Evolutionary conservation across 306 rosid species (phyloP).

Genomic region (Dalbergia cultrata): DNA sequence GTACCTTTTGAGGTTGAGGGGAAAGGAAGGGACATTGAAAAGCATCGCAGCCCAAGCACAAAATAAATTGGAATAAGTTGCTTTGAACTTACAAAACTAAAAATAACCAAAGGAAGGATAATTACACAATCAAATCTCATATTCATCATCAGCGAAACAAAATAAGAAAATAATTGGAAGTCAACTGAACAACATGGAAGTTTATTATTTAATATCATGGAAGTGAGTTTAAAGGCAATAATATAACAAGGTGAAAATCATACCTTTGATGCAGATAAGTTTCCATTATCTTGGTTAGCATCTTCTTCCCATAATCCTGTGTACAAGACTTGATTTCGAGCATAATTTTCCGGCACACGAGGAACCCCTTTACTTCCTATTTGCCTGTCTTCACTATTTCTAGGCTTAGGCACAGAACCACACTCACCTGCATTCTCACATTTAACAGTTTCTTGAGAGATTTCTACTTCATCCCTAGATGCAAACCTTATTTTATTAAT

Average conservation of each 20-base stretch:
- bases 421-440: conserved; percentile 28
- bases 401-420: conserved; percentile 36
- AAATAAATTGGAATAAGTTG: neutral
- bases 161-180: conserved; percentile 1
- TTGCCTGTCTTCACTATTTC: conserved; percentile 25
- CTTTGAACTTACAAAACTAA: conserved; percentile 13
- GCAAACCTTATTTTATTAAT: conserved; percentile 37
- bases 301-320: conserved; percentile 43
- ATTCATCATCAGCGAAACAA: neutral
- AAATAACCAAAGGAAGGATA: conserved; percentile 28
- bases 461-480: conserved; percentile 35
- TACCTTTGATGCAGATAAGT: conserved; percentile 56
- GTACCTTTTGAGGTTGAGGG: neutral
- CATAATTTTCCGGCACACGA: conserved; percentile 31
- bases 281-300: conserved; percentile 34
- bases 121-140: conserved; percentile 19
- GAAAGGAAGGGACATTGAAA: neutral
- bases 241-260: conserved; percentile 19
- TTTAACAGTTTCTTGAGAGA: conserved; percentile 35
- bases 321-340: conserved; percentile 46
- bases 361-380: conserved; percentile 17
- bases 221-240: neutral
- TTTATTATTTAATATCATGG: neutral
- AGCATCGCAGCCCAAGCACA: neutral
- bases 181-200: conserved; percentile 16